A percentile compares a stretch with the other conserved stretches of the same genome.
Evolutionary conservation across 176 grass and related monocot species (phyloP).

Genomic region (Oryza glaberrima): DNA sequence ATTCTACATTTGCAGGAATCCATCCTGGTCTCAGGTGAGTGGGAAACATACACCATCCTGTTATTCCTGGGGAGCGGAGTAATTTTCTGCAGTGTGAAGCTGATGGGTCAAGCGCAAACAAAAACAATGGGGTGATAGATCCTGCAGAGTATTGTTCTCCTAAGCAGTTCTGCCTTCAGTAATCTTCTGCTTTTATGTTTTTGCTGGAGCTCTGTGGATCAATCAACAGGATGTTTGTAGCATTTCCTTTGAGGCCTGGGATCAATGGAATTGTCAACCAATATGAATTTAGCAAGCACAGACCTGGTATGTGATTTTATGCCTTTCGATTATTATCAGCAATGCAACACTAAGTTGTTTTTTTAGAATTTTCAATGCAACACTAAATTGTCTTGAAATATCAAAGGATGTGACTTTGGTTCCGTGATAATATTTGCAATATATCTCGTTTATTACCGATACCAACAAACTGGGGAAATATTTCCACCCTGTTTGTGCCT

Average conservation of each 20-base stretch:
- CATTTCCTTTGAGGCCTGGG: neutral
- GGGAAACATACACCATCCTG: neutral
- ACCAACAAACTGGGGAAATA: conserved; percentile 27
- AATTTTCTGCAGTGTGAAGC: neutral
- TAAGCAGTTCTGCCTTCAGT: neutral
- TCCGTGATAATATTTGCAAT: conserved; percentile 29
- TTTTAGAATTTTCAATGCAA: neutral
- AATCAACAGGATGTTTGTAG: neutral
- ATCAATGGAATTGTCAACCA: neutral
- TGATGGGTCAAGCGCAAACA: neutral
- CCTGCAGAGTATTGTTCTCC: neutral
- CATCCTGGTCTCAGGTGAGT: conserved; percentile 54
- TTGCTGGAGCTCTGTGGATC: neutral
- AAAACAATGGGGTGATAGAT: neutral
- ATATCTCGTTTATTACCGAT: conserved; percentile 32
- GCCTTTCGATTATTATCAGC: neutral
- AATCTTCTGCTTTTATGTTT: neutral
- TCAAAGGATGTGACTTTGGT: neutral
- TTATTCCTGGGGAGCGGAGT: neutral
- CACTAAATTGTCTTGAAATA: neutral
- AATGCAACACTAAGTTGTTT: neutral
- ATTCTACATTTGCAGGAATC: conserved; percentile 56
- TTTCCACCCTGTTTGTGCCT: neutral
- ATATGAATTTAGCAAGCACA: neutral
- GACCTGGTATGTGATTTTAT: neutral